Conservation (phyloP, 805 yeast genomes). For the Hemisphaericaspora nanyangensis region DNA sequence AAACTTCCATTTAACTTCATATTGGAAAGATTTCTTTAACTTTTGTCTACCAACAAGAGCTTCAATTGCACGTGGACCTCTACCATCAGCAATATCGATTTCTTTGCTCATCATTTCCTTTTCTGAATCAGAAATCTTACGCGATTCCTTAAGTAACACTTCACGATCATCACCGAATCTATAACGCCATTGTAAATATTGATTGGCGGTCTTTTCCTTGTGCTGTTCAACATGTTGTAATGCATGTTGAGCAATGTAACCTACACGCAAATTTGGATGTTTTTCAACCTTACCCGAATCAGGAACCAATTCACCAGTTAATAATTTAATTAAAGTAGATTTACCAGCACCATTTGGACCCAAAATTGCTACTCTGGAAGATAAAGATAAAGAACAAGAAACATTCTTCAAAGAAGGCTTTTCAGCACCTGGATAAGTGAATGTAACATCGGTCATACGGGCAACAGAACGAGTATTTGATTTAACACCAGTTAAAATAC, state of each 20-base stretch:
- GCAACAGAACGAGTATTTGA: conserved; percentile 94
- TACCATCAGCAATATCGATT: conserved; percentile 79
- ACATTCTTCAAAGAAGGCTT: conserved; percentile 78
- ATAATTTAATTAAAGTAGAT: conserved; percentile 87
- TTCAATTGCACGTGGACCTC: conserved; percentile 84
- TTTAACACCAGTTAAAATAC: conserved; percentile 94
- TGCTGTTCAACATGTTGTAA: conserved; percentile 96
- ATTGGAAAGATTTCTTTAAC: conserved; percentile 93
- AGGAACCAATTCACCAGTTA: conserved; percentile 91
- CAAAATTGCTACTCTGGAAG: conserved; percentile 94
- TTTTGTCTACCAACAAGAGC: conserved; percentile 97
- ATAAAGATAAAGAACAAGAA: conserved; percentile 85
- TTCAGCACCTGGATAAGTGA: conserved; percentile 83
- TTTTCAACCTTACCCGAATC: conserved; percentile 88
- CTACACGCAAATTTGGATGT: conserved; percentile 97
- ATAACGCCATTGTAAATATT: conserved; percentile 97
- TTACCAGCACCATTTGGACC: conserved; percentile 99
- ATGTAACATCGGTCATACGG: conserved; percentile 78
- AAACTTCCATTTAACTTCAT: conserved; percentile 83
- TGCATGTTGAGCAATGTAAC: conserved; percentile 98
- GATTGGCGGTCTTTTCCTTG: conserved; percentile 96
- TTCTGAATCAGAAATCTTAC: conserved; percentile 77
- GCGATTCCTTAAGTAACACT: conserved; percentile 86
- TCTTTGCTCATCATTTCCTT: conserved; percentile 71
- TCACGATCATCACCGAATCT: conserved; percentile 98